Evolutionary conservation across 1,284 basidiomycete genomes (phyloP), one percentile per base, ranked within the genome.

Genomic region (Malassezia pachydermatis): DNA sequence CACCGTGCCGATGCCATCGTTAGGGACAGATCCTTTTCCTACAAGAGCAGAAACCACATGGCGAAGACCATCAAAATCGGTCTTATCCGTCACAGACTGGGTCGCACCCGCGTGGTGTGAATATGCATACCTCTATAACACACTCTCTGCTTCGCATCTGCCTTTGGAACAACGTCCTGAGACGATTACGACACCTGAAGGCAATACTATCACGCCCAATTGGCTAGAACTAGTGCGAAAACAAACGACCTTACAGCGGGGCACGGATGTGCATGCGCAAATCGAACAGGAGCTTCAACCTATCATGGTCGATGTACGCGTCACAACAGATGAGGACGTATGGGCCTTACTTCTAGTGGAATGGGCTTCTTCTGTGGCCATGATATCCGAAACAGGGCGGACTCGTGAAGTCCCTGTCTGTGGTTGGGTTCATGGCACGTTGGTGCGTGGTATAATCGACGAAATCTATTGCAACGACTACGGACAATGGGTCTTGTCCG

Each of bases 251-350:
- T 36, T 67, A 5, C 40, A 50, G 3, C 46, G 30, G 7, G 51
- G 40, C 29, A 32, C 55, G 33, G 27, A 59, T 81, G 84, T 90
- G 0, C 88, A 94, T 72, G 83, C 84, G 58, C 76, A 78, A 35
- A 76, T 94, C 14, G 87, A 94, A 67, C 75, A 76, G 17, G 83
- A 88, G 64, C 75, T 89, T 9, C 78, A 78, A 30, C 78, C 82
- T 0, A 78, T 80, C 24, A 78, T 45, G 51, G 62, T 84, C 8
- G 32, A 71, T 10, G 77, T 87, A 1, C 66, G 73, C 1, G 67
- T 78, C 1, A 70, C 60, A 1, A 79, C 77, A 0, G 55, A 73
- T 1, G 84, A 86, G 65, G 85, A 88, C 59, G 75, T 77, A 11
- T 86, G 84, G 81, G 86, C 78, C 6, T 64, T 85, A 44, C 76